Conservation (phyloP, 257 asterid genomes). For the Scutellaria barbata region DNA sequence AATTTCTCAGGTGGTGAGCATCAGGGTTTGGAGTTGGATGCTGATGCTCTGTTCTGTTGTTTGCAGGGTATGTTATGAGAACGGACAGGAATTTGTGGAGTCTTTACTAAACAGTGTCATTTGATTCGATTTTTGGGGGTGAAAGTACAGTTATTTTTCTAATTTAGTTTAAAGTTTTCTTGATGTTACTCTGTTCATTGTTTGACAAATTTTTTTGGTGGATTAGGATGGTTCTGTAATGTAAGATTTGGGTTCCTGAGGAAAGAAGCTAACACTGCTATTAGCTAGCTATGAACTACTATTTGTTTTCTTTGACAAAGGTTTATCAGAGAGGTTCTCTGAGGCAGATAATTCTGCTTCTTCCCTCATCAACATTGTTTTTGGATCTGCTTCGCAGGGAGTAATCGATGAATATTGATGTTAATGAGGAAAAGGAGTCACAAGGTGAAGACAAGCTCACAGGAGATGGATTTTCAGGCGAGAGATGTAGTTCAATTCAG, state of each 20-base stretch:
- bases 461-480: conserved; percentile 43
- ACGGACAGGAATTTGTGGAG: conserved; percentile 36
- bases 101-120: conserved; percentile 36
- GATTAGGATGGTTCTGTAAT: conserved; percentile 40
- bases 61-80: conserved; percentile 47
- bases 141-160: conserved; percentile 38
- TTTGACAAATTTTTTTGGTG: conserved; percentile 44
- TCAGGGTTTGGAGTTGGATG: conserved; percentile 41
- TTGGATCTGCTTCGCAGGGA: conserved; percentile 59
- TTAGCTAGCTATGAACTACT: conserved; percentile 51
- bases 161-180: conserved; percentile 16
- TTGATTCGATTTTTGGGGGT: conserved; percentile 38
- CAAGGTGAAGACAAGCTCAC: conserved; percentile 49
- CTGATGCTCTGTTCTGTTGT: conserved; percentile 43
- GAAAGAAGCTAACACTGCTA: conserved; percentile 42
- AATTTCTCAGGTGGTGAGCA: conserved; percentile 31
- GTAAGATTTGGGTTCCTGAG: conserved; percentile 45
- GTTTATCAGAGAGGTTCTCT: conserved; percentile 48
- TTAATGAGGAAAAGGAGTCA: conserved; percentile 49
- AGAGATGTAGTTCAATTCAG: conserved; percentile 30
- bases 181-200: conserved; percentile 35
- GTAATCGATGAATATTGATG: conserved; percentile 60
- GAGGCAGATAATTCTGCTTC: conserved; percentile 28
- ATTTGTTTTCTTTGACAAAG: conserved; percentile 51
- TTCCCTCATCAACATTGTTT: conserved; percentile 48